Percentiles rank a stretch among this genome's conserved stretches.
Evolutionary conservation across 1,284 basidiomycete genomes (phyloP).

Genomic region (Coniophora puteana): DNA sequence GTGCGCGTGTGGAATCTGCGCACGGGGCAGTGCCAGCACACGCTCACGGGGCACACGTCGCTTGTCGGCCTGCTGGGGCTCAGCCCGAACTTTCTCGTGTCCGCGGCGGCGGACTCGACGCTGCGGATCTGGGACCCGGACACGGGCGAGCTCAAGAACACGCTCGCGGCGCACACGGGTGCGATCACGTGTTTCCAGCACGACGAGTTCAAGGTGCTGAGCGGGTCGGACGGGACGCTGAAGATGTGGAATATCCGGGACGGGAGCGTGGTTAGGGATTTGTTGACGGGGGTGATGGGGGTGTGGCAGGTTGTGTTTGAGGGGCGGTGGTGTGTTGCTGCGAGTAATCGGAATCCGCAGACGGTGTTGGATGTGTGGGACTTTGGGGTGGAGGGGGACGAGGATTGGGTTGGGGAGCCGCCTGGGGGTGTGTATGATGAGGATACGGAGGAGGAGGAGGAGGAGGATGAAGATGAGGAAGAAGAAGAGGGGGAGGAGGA

Average conservation of each 20-base stretch:
- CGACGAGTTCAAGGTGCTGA: constrained; percentile 93
- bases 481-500: constrained; percentile 64
- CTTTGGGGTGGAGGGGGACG: constrained; percentile 66
- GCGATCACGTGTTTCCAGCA: constrained; percentile 98
- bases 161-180: constrained; percentile 84
- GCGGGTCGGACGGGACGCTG: constrained; percentile 90
- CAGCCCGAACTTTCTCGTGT: constrained; percentile 87
- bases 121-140: constrained; percentile 91
- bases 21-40: constrained; percentile 76
- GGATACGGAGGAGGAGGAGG: constrained; percentile 49
- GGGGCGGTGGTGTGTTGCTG: constrained; percentile 88
- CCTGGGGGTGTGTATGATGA: constrained; percentile 50
- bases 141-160: constrained; percentile 73
- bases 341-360: constrained; percentile 76
- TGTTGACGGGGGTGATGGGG: constrained; percentile 84
- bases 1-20: constrained; percentile 89
- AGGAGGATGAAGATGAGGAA: constrained; percentile 46
- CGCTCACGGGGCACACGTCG: constrained; percentile 83
- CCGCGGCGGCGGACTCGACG: constrained; percentile 91
- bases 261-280: constrained; percentile 79
- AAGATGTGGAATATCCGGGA: constrained; percentile 96
- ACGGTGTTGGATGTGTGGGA: constrained; percentile 88
- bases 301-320: constrained; percentile 97
- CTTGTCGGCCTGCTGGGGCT: constrained; percentile 84
- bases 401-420: constrained; percentile 53